These are phyloP conservation scores for Lentithecium fluviatile DNA, from an alignment of 495 filamentous ascomycete species.

Conservation along the genomic window DNA sequence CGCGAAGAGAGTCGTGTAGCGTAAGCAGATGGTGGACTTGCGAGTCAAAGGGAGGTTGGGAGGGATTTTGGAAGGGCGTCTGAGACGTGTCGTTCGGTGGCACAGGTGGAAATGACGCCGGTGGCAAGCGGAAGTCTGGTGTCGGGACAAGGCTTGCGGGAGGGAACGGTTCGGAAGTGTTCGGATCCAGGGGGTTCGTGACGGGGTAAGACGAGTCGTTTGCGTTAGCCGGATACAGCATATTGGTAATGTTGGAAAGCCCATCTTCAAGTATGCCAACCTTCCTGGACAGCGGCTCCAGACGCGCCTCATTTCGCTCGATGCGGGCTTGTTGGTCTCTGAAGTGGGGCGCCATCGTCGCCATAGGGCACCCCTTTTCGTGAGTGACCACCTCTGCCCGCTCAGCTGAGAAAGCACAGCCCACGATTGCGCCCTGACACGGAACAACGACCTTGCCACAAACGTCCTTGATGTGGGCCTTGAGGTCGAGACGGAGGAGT, in stretches of 20 bases:
- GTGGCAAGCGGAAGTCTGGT: constrained; percentile 34
- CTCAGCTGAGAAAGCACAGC: constrained; percentile 55
- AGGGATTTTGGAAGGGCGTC: constrained; percentile 24
- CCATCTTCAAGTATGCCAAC: constrained; percentile 60
- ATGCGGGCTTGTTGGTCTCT: constrained; percentile 57
- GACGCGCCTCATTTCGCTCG: constrained; percentile 55
- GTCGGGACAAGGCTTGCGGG: constrained; percentile 22
- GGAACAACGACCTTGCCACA: constrained; percentile 56
- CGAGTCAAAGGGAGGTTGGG: constrained; percentile 43
- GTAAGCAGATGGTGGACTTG: constrained; percentile 61
- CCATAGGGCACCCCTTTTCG: constrained; percentile 55
- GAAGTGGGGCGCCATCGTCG: constrained; percentile 59
- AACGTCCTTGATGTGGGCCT: constrained; percentile 48
- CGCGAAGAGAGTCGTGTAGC: constrained; percentile 66
- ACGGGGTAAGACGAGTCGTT: constrained; percentile 29
- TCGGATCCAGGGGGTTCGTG: constrained; percentile 32
- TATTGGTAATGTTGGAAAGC: constrained; percentile 49
- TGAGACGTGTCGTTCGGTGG: constrained; percentile 23
- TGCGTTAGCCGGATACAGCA: constrained; percentile 39
- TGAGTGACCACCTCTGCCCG: constrained; percentile 55
- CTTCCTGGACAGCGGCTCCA: constrained; percentile 57
- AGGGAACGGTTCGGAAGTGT: constrained; percentile 22
- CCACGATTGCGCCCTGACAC: constrained; percentile 57
- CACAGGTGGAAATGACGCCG: constrained; percentile 30
- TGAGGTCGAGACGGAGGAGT: constrained; percentile 51